These are phyloP conservation scores for Pseudofabraea citricarpa DNA, from an alignment of 2,329 filamentous ascomycete species.

Conservation along the genomic window DNA sequence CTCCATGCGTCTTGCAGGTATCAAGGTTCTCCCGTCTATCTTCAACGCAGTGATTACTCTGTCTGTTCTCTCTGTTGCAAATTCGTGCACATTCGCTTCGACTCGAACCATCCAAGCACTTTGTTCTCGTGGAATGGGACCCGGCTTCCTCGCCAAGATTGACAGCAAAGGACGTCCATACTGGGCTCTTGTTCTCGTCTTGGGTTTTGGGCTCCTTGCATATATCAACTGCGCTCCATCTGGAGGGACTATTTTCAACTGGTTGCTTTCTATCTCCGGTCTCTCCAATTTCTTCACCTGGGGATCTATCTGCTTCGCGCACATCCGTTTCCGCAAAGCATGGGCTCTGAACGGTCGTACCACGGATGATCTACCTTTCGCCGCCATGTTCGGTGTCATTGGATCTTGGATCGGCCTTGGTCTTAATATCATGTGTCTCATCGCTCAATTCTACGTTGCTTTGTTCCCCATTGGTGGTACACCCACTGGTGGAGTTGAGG, in stretches of 20 bases:
- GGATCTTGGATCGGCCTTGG: slow-evolving; percentile 66
- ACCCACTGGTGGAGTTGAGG: slow-evolving; percentile 16
- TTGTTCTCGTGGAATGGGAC: slow-evolving; percentile 30
- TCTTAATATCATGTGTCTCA: slow-evolving; percentile 61
- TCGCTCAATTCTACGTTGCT: slow-evolving; percentile 40
- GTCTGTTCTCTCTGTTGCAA: slow-evolving; percentile 46
- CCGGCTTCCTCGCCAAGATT: slow-evolving; percentile 53
- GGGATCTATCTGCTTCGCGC: slow-evolving; percentile 59
- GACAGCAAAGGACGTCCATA: slow-evolving; percentile 57
- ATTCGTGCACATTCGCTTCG: slow-evolving; percentile 46
- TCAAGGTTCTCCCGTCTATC: slow-evolving; percentile 44
- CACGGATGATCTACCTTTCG: slow-evolving; percentile 40
- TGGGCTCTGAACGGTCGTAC: slow-evolving; percentile 54
- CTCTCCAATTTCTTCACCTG: slow-evolving; percentile 71
- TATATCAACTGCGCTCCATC: slow-evolving; percentile 45
- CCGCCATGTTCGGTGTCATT: slow-evolving; percentile 44
- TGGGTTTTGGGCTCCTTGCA: slow-evolving; percentile 52
- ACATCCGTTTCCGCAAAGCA: slow-evolving; percentile 59
- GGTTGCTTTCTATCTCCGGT: slow-evolving; percentile 66
- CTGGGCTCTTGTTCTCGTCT: slow-evolving; percentile 45
- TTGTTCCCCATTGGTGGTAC: slow-evolving; percentile 19
- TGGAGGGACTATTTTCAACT: slow-evolving; percentile 48
- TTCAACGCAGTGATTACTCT: slow-evolving; percentile 49
- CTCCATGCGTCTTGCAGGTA: slow-evolving; percentile 44
- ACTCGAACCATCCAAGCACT: slow-evolving; percentile 47